A percentile compares a stretch with the other conserved stretches of the same genome.
Evolutionary conservation across 2,329 filamentous ascomycete species (phyloP).

Genomic region (Colletotrichum sp.): DNA sequence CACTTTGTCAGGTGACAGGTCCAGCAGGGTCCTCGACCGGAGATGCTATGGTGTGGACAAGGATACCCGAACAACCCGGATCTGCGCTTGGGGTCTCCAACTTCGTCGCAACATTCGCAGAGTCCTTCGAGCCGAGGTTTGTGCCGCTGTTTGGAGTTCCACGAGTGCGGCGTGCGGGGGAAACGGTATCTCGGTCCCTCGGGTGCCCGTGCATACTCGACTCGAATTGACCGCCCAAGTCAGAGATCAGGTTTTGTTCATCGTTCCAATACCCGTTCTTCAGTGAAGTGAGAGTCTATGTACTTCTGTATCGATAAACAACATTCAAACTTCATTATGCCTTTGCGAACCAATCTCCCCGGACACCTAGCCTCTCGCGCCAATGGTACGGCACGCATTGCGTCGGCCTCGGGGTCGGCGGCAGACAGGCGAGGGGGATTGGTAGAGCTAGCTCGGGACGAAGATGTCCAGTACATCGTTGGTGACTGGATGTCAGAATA

Average conservation of each 20-base stretch:
- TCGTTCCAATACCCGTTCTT: not conserved
- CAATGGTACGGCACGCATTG: constrained; percentile 26
- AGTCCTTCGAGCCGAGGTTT: not conserved
- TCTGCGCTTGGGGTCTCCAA: not conserved
- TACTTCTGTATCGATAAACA: not conserved
- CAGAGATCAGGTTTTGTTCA: not conserved
- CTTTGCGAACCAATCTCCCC: not conserved
- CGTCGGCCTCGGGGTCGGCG: constrained; percentile 33
- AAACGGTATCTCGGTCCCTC: not conserved
- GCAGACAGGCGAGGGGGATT: constrained; percentile 28
- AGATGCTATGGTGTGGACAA: not conserved
- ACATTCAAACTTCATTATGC: not conserved
- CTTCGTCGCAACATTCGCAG: not conserved
- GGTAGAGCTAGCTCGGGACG: constrained; percentile 25
- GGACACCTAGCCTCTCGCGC: not conserved
- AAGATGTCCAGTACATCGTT: constrained; percentile 39
- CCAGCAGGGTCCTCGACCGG: not conserved
- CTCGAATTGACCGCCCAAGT: not conserved
- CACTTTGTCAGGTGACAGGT: not conserved
- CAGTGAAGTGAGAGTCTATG: not conserved
- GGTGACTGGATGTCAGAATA: constrained; percentile 48
- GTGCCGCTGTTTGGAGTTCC: not conserved
- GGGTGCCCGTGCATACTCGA: not conserved
- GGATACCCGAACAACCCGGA: not conserved
- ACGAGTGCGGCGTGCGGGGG: not conserved